Evolutionary conservation across 2,329 filamentous ascomycete species (phyloP), one percentile per base, ranked within the genome.

Genomic region (Chaetomium strumarium): DNA sequence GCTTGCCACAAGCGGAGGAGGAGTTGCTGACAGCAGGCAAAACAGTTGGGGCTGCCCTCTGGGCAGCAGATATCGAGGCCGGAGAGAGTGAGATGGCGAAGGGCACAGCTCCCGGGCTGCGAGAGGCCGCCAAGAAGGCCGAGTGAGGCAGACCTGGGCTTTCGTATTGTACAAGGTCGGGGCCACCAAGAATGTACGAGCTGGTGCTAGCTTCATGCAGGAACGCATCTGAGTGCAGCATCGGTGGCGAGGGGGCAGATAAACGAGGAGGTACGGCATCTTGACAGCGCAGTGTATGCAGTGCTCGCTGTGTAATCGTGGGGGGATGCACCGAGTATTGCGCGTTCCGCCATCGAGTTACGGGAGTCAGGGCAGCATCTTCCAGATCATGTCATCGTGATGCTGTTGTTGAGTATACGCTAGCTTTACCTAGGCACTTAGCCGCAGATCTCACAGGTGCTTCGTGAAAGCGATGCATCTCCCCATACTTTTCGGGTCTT

Each of bases 11-110:
- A 42, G 9, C 17, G n/a, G 11, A 17, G 30, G 19, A 20, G n/a
- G n/a, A n/a, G n/a, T 14, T 17, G 20, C 24, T 45, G 30, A 41
- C 31, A n/a, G 16, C 24, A 10, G 13, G 17, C 13, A 30, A n/a
- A n/a, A 47, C 11, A 84, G 90, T 95, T 53, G 92, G 90, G 8
- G 92, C 91, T 49, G 92, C 92, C 8, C 73, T 97, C n/a, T 96
- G 90, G 90, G 91, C 92, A 38, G 88, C 89, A 16, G 90, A 95
- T 67, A 80, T 95, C 53, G 90, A 95, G 68, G 67, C 70, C 29
- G 75, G 76, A 60, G 71, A 73, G 51, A 74, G 69, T 10, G 67
- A 69, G 38, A 79, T 79, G 75, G 71, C 72, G 10, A 65, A 71
- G 48, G 69, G 72, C 55, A 79, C 76, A 13, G 76, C 76, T n/a